phyloP scores from a whole-genome alignment of 805 yeast species.

The Saturnispora silvae region DNA sequence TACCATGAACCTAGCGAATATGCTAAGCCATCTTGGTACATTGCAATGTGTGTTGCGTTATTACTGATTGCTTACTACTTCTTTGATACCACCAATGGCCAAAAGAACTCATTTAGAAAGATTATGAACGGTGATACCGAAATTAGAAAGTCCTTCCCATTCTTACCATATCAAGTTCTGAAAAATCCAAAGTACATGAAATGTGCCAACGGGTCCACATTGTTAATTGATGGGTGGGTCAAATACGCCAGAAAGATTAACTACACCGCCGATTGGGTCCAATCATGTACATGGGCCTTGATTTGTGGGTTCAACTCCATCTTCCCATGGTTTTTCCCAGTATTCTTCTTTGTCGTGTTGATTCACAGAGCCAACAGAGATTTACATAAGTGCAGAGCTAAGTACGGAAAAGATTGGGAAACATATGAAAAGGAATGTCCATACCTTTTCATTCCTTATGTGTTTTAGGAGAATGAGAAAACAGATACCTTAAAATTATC shows the following conservation, averaged over 20 bases:
- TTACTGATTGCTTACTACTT: slow-evolving; percentile 72
- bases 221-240: slow-evolving; percentile 92
- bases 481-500: too few species aligned
- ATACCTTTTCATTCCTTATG: slow-evolving; percentile 81
- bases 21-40: slow-evolving; percentile 56
- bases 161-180: slow-evolving; percentile 73
- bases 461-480: slow-evolving; percentile 40
- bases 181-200: slow-evolving; percentile 76
- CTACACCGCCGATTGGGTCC: slow-evolving; percentile 89
- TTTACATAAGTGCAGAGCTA: slow-evolving; percentile 67
- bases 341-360: slow-evolving; percentile 78
- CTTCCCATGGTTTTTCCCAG: slow-evolving; percentile 94
- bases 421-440: slow-evolving; percentile 81
- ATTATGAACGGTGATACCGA: slow-evolving; percentile 66
- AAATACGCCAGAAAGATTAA: slow-evolving; percentile 87
- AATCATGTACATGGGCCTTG: slow-evolving; percentile 85
- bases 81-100: slow-evolving; percentile 92
- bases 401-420: slow-evolving; percentile 94
- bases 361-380: slow-evolving; percentile 87
- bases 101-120: slow-evolving; percentile 87
- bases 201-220: slow-evolving; percentile 74
- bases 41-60: slow-evolving; percentile 41
- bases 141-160: slow-evolving; percentile 86
- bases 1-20: slow-evolving; percentile 81
- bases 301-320: slow-evolving; percentile 81